A percentile compares a stretch with the other conserved stretches of the same genome.
phyloP scores from a whole-genome alignment of 192 early-diverging fungal genomes.

The Coemansia sp. region DNA sequence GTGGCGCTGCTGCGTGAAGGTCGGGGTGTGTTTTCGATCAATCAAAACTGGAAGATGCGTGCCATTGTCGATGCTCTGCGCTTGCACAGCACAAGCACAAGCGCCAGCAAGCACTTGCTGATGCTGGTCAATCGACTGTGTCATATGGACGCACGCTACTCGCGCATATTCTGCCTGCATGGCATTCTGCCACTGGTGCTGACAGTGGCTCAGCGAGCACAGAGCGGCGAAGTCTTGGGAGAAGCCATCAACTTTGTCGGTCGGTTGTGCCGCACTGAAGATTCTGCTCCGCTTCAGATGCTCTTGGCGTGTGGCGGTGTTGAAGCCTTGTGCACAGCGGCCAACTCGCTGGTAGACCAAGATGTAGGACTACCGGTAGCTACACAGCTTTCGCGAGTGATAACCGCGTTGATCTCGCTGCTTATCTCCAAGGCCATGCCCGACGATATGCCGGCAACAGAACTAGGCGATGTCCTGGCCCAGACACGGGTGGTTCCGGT shows the following conservation, averaged over 20 bases:
- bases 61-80: constrained; percentile 44
- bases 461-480: constrained; percentile 36
- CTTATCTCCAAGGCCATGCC: constrained; percentile 39
- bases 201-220: constrained; percentile 15
- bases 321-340: constrained; percentile 32
- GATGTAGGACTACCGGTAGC: constrained; percentile 24
- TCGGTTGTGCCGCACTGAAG: constrained; percentile 36
- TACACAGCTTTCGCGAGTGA: constrained; percentile 35
- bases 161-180: constrained; percentile 43
- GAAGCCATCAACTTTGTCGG: constrained; percentile 41
- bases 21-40: constrained; percentile 44
- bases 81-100: constrained; percentile 22
- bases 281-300: constrained; percentile 42
- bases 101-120: constrained; percentile 33
- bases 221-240: constrained; percentile 25
- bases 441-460: constrained; percentile 24
- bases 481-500: constrained; percentile 26
- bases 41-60: constrained; percentile 47
- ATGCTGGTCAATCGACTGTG: constrained; percentile 45
- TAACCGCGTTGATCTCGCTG: constrained; percentile 37
- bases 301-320: constrained; percentile 48
- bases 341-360: constrained; percentile 20
- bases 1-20: constrained; percentile 45
- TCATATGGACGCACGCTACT: constrained; percentile 38
- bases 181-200: constrained; percentile 44